Evolutionary conservation across 345 rosid genomes (phyloP).

Genomic region (Moricandia moricandioides): DNA sequence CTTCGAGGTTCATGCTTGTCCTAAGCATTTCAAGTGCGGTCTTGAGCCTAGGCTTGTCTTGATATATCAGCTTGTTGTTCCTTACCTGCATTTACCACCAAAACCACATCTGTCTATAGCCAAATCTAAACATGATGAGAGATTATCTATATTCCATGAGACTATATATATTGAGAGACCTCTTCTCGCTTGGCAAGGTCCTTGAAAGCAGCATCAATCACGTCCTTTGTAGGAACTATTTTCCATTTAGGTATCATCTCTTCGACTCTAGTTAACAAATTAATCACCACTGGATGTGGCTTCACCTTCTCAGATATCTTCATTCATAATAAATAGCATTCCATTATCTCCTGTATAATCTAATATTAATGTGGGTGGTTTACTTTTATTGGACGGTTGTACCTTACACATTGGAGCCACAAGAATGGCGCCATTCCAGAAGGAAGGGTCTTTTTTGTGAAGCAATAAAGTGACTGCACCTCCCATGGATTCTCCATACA

Average conservation of each 20-base stretch:
- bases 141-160: neutral
- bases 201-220: conserved; percentile 73
- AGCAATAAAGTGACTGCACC: conserved; percentile 88
- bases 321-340: no score
- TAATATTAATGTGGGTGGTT: no score
- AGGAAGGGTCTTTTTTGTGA: conserved; percentile 73
- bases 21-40: conserved; percentile 96
- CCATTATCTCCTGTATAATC: no score
- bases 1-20: conserved; percentile 84
- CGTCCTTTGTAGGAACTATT: conserved; percentile 90
- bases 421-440: conserved; percentile 87
- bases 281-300: conserved; percentile 83
- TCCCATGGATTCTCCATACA: conserved; percentile 99
- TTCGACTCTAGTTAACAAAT: conserved; percentile 70
- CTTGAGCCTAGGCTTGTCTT: conserved; percentile 92
- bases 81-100: conserved; percentile 49
- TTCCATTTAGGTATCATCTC: conserved; percentile 95
- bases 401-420: conserved; percentile 96
- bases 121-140: neutral
- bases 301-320: conserved; percentile 95
- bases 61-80: conserved; percentile 86
- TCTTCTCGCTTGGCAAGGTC: conserved; percentile 81
- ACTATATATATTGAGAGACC: conserved; percentile 39
- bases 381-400: no score
- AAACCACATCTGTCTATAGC: conserved; percentile 1